A percentile compares a stretch with the other conserved stretches of the same genome.
These are phyloP conservation scores for Tripidium arundinaceum DNA, from an alignment of 202 grass and related monocot species.

Conservation along the genomic window DNA sequence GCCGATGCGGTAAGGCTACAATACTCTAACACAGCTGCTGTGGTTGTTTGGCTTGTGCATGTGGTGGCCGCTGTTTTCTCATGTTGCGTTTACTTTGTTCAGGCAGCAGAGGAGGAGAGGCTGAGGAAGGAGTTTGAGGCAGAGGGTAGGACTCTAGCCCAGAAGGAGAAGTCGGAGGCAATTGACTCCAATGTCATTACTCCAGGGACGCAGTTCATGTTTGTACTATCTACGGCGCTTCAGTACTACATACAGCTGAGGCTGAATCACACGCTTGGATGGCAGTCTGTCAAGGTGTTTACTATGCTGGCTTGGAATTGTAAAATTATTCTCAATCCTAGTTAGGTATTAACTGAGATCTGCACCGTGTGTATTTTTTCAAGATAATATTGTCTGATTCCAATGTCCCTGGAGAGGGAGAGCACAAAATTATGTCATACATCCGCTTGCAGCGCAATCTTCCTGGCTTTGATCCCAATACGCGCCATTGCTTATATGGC, in stretches of 20 bases:
- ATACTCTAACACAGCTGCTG: too few species aligned
- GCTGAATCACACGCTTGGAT: conserved; percentile 70
- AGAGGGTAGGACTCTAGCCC: conserved; percentile 58
- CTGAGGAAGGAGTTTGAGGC: conserved; percentile 70
- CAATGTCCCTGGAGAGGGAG: conserved; percentile 95
- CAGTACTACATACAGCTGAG: conserved; percentile 94
- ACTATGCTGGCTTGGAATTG: conserved; percentile 36
- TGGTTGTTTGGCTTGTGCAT: neutral
- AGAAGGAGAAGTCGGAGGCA: conserved; percentile 61
- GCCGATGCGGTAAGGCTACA: conserved; percentile 65
- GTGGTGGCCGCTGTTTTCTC: conserved; percentile 1
- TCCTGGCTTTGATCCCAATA: conserved; percentile 94
- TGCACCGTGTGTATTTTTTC: conserved; percentile 49
- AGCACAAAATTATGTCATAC: conserved; percentile 98
- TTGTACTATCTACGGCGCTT: conserved; percentile 72
- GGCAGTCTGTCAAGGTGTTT: conserved; percentile 89
- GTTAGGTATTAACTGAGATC: conserved; percentile 40
- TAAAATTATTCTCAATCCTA: neutral
- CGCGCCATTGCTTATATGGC: conserved; percentile 86
- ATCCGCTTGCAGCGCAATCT: conserved; percentile 83
- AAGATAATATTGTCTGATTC: conserved; percentile 96
- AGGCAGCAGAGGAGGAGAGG: conserved; percentile 83
- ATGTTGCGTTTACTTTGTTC: conserved; percentile 28
- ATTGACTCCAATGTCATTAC: conserved; percentile 94
- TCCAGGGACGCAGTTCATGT: conserved; percentile 89